Evolutionary conservation across 1,284 basidiomycete species (phyloP), one percentile per base, ranked within the genome.

Genomic region (Irpex lacteus): DNA sequence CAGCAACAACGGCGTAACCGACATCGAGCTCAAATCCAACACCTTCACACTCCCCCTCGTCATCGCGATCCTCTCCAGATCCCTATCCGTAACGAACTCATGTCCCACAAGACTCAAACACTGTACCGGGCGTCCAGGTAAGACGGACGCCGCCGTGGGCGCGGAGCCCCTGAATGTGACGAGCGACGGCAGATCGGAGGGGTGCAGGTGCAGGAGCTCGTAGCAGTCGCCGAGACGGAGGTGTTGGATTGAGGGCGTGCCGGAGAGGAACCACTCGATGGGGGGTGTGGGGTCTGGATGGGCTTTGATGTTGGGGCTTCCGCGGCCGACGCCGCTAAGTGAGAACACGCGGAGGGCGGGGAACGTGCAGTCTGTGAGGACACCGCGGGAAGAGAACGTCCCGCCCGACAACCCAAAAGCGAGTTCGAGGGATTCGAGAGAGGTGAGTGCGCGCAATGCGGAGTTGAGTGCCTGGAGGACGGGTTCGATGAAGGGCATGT

Each of bases 1-100:
- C 56, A 89, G 77, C 56, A 87, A 78, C 60, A 78, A 73, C 40
- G 85, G 85, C 32, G 86, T 85, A 61, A 84, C 82, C 63, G 81
- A 80, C 78, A 88, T 85, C 44, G 78, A 81, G 62, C 83, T 83
- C 47, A 89, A 76, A 74, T 89, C 87, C 60, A 89, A 78, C 63
- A 73, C 76, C 54, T 82, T 78, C 15, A 89, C 75, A 26, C 82
- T 83, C 18, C 78, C 71, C 36, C 75, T 76, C 7, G 82, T 81
- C 55, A 71, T 72, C 49, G 83, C 81, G 74, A 88, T 82, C 57
- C 75, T 74, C 59, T 74, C 75, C n/a, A 88, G 78, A 69, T 83
- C 82, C 54, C 79, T 76, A 65, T 78, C 80, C 49, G 79, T 83
- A 67, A 87, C 78, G 69, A 81, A 81, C 66, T 87, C 85, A 68